Evolutionary conservation across 139 green algal species (phyloP).

Genomic region (Ettlia oleoabundans): DNA sequence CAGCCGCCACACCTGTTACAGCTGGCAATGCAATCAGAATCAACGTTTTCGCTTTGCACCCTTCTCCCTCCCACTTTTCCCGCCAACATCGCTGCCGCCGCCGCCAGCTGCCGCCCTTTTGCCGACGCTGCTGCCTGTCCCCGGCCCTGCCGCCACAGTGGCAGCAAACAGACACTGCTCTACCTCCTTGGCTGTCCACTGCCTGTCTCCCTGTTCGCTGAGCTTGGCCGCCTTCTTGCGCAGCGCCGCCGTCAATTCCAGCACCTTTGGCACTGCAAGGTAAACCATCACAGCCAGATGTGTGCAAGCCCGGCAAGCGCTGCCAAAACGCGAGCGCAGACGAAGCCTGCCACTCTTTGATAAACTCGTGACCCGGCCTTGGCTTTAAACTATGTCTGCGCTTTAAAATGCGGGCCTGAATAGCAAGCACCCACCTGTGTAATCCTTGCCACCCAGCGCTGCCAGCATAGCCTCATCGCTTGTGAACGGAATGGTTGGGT

Average conservation of each 20-base stretch:
- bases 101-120: neutral
- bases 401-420: too few species aligned
- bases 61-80: neutral
- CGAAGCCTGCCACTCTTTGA: too few species aligned
- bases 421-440: slow-evolving; percentile 51
- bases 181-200: slow-evolving; percentile 26
- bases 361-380: too few species aligned
- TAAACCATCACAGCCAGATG: neutral
- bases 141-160: neutral
- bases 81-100: neutral
- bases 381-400: too few species aligned
- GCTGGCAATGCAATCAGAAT: neutral
- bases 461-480: slow-evolving; percentile 64
- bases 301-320: too few species aligned
- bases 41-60: neutral
- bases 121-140: neutral
- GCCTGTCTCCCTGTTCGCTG: neutral
- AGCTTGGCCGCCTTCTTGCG: slow-evolving; percentile 38
- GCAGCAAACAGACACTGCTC: slow-evolving; percentile 34
- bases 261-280: slow-evolving; percentile 18
- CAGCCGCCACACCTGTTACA: neutral
- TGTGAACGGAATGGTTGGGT: slow-evolving; percentile 59
- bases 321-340: too few species aligned
- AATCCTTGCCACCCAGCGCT: slow-evolving; percentile 42
- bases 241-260: slow-evolving; percentile 39